phyloP scores from a whole-genome alignment of 2,329 filamentous ascomycete genomes.

The Diplocarpon rosae region DNA sequence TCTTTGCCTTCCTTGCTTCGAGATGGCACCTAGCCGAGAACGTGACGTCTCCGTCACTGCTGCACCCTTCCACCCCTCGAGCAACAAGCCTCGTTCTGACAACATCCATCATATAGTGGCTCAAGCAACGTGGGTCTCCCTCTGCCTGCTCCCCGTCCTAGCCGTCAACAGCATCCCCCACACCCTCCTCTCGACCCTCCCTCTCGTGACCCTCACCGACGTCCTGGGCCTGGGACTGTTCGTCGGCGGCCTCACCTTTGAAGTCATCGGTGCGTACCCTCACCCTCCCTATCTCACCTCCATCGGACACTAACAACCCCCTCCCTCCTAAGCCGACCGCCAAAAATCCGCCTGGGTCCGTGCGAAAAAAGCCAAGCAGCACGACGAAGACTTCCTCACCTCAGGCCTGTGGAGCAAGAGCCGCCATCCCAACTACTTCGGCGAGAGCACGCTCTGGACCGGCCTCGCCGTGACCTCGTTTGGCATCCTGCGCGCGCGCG shows the following conservation, averaged over 20 bases:
- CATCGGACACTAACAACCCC: too few relatives aligned
- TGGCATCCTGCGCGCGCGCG: constrained; percentile 31
- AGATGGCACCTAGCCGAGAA: too few relatives aligned
- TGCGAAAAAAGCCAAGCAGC: constrained; percentile 52
- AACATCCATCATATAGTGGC: constrained; percentile 27
- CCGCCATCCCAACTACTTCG: constrained; percentile 61
- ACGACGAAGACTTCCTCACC: constrained; percentile 56
- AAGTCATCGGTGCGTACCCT: constrained; percentile 31
- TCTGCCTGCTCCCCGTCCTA: constrained; percentile 55
- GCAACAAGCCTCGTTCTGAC: constrained; percentile 6
- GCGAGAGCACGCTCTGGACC: constrained; percentile 59
- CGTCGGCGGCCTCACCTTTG: constrained; percentile 46
- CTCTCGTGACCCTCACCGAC: constrained; percentile 39
- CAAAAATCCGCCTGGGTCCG: constrained; percentile 53
- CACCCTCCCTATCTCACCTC: too few relatives aligned
- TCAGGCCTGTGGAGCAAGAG: constrained; percentile 49
- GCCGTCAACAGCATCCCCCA: constrained; percentile 51
- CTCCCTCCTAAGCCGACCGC: constrained; percentile 36
- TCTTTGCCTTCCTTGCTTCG: too few relatives aligned
- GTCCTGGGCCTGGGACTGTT: constrained; percentile 47
- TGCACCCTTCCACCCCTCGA: not conserved
- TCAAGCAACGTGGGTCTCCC: constrained; percentile 57
- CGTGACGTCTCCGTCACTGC: not conserved
- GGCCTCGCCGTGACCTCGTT: constrained; percentile 51
- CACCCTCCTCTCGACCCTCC: constrained; percentile 38